Conservation (phyloP, 768 basidiomycete genomes). For the Pleurotus platypus region DNA sequence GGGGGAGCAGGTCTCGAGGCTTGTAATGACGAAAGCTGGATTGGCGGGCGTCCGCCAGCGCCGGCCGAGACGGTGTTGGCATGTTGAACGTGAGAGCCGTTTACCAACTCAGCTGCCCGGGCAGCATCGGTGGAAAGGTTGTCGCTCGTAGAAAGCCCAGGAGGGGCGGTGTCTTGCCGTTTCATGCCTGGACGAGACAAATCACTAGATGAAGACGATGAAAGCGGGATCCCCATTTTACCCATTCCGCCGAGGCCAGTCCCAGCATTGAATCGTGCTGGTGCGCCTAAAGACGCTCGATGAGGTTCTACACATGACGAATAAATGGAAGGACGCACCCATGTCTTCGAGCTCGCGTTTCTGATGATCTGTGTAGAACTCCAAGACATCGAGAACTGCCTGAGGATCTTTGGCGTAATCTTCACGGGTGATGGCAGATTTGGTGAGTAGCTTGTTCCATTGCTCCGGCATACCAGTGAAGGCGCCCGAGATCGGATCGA, state of each 20-base stretch:
- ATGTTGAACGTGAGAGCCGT: conserved; percentile 41
- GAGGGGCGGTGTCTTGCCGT: conserved; percentile 40
- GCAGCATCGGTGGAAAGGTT: conserved; percentile 48
- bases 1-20: conserved; percentile 67
- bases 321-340: conserved; percentile 23
- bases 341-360: conserved; percentile 83
- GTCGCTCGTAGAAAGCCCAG: conserved; percentile 29
- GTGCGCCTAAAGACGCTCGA: conserved; percentile 36
- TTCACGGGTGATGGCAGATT: conserved; percentile 96
- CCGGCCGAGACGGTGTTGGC: conserved; percentile 18
- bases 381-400: conserved; percentile 94
- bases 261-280: conserved; percentile 85
- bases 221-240: conserved; percentile 33
- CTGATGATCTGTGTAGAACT: conserved; percentile 98
- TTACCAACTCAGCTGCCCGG: conserved; percentile 61
- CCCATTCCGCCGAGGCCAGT: conserved; percentile 82
- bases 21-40: conserved; percentile 29
- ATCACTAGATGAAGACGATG: conserved; percentile 19
- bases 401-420: conserved; percentile 97
- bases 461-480: conserved; percentile 98
- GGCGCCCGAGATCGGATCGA: conserved; percentile 88
- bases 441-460: conserved; percentile 96
- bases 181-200: conserved; percentile 22
- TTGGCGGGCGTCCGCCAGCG: conserved; percentile 7
- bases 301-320: conserved; percentile 15